These are phyloP conservation scores for Tolypocladium nubicola DNA, from an alignment of 2,329 filamentous ascomycete genomes.

Conservation along the genomic window DNA sequence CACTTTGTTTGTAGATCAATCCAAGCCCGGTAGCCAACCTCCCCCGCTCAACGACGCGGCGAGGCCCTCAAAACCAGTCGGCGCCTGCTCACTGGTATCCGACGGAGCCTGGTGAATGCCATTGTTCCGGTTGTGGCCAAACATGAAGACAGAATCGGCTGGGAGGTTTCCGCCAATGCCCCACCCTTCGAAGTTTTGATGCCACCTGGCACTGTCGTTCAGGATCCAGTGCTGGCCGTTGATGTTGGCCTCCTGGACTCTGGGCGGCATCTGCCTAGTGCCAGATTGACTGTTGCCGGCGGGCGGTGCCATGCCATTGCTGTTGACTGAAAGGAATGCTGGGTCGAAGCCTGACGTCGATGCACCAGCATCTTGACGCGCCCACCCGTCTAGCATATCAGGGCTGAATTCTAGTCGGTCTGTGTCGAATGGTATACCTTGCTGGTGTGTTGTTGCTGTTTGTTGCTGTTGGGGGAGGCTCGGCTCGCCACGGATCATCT, in stretches of 20 bases:
- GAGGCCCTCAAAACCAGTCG: conserved; percentile 19
- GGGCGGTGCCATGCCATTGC: not conserved
- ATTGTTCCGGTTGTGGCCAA: conserved; percentile 11
- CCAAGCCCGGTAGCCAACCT: conserved; percentile 25
- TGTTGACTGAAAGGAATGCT: conserved; percentile 1
- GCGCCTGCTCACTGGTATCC: conserved; percentile 9
- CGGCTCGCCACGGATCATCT: not conserved
- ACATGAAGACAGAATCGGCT: conserved; percentile 17
- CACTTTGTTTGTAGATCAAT: conserved; percentile 11
- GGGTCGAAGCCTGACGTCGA: not conserved
- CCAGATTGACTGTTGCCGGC: conserved; percentile 10
- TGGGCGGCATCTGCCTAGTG: conserved; percentile 2
- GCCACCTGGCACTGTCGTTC: conserved; percentile 46
- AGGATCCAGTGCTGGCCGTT: conserved; percentile 48
- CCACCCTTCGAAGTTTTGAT: conserved; percentile 47
- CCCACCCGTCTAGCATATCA: conserved; percentile 16
- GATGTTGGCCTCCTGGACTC: conserved; percentile 19
- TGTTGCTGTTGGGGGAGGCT: not conserved
- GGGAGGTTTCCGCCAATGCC: conserved; percentile 22
- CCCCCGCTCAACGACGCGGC: conserved; percentile 18
- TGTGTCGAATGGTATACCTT: conserved; percentile 10
- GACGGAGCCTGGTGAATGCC: conserved; percentile 3
- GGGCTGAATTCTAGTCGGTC: conserved; percentile 10
- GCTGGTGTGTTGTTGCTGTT: conserved; percentile 1
- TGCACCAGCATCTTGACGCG: not conserved